phyloP scores from a whole-genome alignment of 1,284 basidiomycete genomes.

The Meripilus lineatus region DNA sequence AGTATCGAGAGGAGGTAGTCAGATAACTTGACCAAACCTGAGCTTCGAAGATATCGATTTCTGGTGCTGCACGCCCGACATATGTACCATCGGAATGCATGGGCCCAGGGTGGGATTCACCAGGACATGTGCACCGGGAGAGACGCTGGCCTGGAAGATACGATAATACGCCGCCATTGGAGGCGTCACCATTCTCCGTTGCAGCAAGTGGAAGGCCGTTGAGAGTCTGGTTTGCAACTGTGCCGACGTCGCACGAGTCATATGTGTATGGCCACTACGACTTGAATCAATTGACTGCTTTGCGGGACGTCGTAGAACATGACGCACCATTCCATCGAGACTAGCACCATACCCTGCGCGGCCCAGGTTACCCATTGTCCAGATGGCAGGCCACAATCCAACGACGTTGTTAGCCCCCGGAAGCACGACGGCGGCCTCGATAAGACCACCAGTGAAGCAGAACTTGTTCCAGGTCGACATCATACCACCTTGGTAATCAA shows the following conservation, averaged over 20 bases:
- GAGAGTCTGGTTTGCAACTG: constrained; percentile 45
- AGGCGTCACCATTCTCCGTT: constrained; percentile 32
- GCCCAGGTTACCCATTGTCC: constrained; percentile 79
- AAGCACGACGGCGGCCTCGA: constrained; percentile 54
- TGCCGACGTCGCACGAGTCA: constrained; percentile 55
- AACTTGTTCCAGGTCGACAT: constrained; percentile 56
- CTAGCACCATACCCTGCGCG: constrained; percentile 72
- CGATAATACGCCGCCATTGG: constrained; percentile 38
- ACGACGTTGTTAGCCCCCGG: constrained; percentile 54
- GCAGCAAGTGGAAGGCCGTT: constrained; percentile 36
- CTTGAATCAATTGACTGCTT: not conserved
- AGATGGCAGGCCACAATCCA: constrained; percentile 71
- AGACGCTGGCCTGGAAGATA: constrained; percentile 74
- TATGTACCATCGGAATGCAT: constrained; percentile 48
- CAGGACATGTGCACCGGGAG: constrained; percentile 82
- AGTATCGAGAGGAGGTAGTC: not conserved
- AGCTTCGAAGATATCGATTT: constrained; percentile 83
- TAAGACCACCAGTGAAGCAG: constrained; percentile 77
- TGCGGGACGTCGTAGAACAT: constrained; percentile 30
- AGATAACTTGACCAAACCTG: constrained; percentile 35
- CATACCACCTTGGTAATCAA: constrained; percentile 40
- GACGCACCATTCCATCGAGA: constrained; percentile 38
- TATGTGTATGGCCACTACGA: constrained; percentile 44
- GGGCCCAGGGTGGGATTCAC: constrained; percentile 83
- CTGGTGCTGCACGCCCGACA: constrained; percentile 79